A percentile compares a stretch with the other conserved stretches of the same genome.
These are phyloP conservation scores for Ashbya aceris DNA, from an alignment of 1,139 yeast genomes.

Conservation along the genomic window DNA sequence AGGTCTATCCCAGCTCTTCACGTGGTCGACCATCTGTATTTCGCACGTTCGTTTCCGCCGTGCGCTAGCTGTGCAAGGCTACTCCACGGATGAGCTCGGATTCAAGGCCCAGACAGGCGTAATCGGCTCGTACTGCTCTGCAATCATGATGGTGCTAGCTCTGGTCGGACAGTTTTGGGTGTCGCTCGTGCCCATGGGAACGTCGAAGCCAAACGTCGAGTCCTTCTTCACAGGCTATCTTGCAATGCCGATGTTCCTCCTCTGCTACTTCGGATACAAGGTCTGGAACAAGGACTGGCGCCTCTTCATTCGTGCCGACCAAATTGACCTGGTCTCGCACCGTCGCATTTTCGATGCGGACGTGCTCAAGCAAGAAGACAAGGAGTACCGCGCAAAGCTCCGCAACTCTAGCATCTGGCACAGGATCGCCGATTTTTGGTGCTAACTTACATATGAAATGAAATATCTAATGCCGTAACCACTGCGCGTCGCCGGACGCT, in stretches of 20 bases:
- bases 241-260: conserved; percentile 49
- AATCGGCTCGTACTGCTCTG: conserved; percentile 41
- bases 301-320: conserved; percentile 38
- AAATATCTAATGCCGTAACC: too few species aligned
- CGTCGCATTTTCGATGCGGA: conserved; percentile 64
- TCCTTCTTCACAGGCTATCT: conserved; percentile 50
- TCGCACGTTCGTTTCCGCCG: conserved; percentile 51
- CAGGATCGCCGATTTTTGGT: conserved; percentile 18
- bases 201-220: conserved; percentile 34
- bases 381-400: conserved; percentile 32
- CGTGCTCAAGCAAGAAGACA: conserved; percentile 52
- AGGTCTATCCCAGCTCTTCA: conserved; percentile 50
- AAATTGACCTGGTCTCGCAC: conserved; percentile 57
- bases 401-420: conserved; percentile 16
- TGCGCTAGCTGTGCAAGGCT: conserved; percentile 45
- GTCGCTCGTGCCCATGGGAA: conserved; percentile 54
- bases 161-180: conserved; percentile 54
- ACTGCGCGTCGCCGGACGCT: too few species aligned
- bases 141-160: conserved; percentile 37
- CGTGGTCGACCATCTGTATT: conserved; percentile 51
- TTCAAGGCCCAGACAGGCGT: conserved; percentile 44
- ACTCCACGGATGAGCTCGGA: conserved; percentile 41
- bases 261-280: conserved; percentile 44
- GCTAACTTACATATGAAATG: conserved; percentile 7
- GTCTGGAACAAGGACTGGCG: conserved; percentile 45